Conservation (phyloP, 169 alveolate species). For the Cyclospora cayetanensis region DNA sequence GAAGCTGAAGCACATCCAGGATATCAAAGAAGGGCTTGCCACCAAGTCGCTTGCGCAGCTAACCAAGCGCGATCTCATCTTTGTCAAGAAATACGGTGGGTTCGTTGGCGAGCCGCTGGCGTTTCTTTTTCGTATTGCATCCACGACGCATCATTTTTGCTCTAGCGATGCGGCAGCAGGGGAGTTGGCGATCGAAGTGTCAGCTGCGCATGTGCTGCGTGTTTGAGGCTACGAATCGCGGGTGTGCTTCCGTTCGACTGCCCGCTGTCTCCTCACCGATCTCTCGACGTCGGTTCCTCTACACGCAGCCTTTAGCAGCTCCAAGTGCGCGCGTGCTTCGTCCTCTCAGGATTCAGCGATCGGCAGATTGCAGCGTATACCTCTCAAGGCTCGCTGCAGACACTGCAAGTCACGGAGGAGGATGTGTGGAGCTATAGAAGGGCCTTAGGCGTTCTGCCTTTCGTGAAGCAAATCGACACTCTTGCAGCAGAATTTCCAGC, state of each 20-base stretch:
- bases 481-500: constrained; percentile 92
- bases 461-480: constrained; percentile 88
- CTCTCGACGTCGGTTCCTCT: no score
- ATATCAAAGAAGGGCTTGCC: constrained; percentile 62
- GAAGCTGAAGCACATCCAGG: constrained; percentile 81
- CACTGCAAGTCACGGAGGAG: constrained; percentile 71
- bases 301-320: neutral
- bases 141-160: no score
- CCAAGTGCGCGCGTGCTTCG: no score
- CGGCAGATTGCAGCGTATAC: constrained; percentile 76
- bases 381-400: neutral
- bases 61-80: constrained; percentile 53
- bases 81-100: constrained; percentile 76
- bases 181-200: no score
- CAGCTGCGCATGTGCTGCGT: no score
- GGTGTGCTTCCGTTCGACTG: no score
- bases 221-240: no score
- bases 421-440: constrained; percentile 80
- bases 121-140: no score
- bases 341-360: constrained; percentile 81
- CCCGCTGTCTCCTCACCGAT: no score
- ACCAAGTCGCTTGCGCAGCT: constrained; percentile 28
- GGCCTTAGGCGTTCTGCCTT: constrained; percentile 79
- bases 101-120: no score
- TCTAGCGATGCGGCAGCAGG: no score